Evolutionary conservation across 495 filamentous ascomycete genomes (phyloP), one percentile per base, ranked within the genome.

Genomic region (Alectoria sarmentosa): DNA sequence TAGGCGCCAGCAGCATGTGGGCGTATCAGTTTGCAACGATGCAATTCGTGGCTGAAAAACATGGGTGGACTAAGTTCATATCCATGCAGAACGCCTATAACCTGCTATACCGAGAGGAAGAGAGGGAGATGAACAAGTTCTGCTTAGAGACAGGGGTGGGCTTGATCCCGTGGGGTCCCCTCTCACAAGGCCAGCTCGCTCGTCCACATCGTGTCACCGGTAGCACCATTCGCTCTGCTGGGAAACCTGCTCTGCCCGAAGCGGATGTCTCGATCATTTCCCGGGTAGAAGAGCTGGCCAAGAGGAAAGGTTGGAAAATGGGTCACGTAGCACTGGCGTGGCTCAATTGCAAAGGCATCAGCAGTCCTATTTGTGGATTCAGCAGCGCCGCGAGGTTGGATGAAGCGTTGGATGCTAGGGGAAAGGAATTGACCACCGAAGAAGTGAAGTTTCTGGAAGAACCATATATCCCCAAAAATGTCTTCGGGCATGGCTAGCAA

Each of bases 1-100:
- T 90, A 54, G 87, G 88, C 2, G 86, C 86, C 1, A 83, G 78
- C 64, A 81, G 76, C 38, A 90, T 91, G 86, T 84, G 81, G 80
- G 78, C 85, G 10, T 83, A 81, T 61, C 82, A 90, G 70, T 88
- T 91, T 64, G 81, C 85, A 9, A 74, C 74, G 48, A 75, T 88
- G 70, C 88, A 89, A 73, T 86, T 83, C 66, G 76, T 75, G n/a
- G 84, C 84, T 28, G 82, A 85, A 69, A 76, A 78, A 63, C 68
- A 90, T 66, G 82, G 84, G 30, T 91, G 85, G 87, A 90, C 87
- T 9, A 85, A 86, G 72, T 91, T 90, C 69, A 74, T 90, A 65
- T 82, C 79, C 28, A 91, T 91, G 88, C 89, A 92, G 76, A 89
- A 89, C 70, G 78, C 81, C 52, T 85, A 90, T 68, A 91, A 89